Evolutionary conservation across 495 filamentous ascomycete genomes (phyloP).

Genomic region (Trichoderma asperelloides): DNA sequence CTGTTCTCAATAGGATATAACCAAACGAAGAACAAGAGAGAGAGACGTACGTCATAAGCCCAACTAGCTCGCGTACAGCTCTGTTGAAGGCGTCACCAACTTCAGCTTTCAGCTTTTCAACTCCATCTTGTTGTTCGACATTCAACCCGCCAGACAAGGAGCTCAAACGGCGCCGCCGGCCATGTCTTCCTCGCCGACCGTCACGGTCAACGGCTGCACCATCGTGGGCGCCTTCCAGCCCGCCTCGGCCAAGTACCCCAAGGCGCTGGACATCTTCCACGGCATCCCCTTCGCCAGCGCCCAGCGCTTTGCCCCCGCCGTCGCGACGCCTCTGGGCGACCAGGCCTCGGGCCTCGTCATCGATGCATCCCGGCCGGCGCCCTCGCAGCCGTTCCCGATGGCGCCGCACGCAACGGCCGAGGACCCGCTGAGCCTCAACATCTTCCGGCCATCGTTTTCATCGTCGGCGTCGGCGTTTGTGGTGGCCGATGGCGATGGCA

Average conservation of each 20-base stretch:
- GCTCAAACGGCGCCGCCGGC: neutral
- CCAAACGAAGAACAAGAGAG: too few species aligned
- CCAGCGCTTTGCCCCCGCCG: conserved; percentile 47
- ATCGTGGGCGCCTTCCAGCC: conserved; percentile 2
- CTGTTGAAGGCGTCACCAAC: too few species aligned
- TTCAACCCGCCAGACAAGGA: too few species aligned
- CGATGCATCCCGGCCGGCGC: conserved; percentile 30
- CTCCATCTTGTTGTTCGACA: too few species aligned
- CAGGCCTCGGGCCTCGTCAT: conserved; percentile 10
- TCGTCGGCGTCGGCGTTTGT: conserved; percentile 19
- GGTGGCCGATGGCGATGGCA: conserved; percentile 14
- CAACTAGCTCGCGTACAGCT: too few species aligned
- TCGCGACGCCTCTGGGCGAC: conserved; percentile 22
- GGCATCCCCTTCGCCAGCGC: conserved; percentile 54
- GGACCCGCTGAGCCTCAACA: conserved; percentile 44
- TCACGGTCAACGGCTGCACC: conserved; percentile 7
- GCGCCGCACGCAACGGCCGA: conserved; percentile 27
- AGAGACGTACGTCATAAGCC: too few species aligned
- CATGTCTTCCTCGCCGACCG: neutral
- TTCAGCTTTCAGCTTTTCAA: too few species aligned
- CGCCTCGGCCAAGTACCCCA: conserved; percentile 20
- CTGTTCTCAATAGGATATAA: too few species aligned
- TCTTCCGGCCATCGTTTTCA: conserved; percentile 30
- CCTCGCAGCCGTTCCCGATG: conserved; percentile 15
- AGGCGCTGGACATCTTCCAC: conserved; percentile 46